These are phyloP conservation scores for Hymenoscyphus scutula DNA, from an alignment of 2,329 filamentous ascomycete genomes.

Conservation along the genomic window DNA sequence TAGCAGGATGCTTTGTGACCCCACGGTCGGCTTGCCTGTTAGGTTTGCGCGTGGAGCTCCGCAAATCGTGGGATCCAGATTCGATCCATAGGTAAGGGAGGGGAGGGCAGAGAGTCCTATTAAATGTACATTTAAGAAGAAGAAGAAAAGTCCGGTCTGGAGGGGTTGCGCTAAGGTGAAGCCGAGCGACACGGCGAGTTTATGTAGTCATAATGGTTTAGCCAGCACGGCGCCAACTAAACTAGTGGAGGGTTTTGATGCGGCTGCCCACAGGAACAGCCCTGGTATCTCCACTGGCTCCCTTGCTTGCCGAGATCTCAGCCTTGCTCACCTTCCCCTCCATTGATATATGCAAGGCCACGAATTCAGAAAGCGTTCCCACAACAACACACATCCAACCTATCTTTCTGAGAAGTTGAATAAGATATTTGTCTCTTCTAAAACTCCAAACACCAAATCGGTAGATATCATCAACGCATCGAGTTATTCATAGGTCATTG, in stretches of 20 bases:
- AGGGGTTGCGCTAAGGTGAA: constrained; percentile 6
- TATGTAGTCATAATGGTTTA: not conserved
- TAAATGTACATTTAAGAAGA: constrained; percentile 5
- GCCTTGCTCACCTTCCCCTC: not conserved
- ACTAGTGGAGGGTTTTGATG: not conserved
- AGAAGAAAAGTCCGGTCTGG: not conserved
- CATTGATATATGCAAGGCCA: not conserved
- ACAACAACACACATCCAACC: too few relatives aligned
- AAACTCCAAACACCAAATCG: too few relatives aligned
- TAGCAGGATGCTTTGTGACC: constrained; percentile 34
- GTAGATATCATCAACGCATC: too few relatives aligned
- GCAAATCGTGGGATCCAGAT: constrained; percentile 29
- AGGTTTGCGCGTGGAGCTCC: constrained; percentile 52
- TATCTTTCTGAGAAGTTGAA: too few relatives aligned
- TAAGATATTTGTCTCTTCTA: too few relatives aligned
- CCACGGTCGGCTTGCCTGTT: constrained; percentile 54
- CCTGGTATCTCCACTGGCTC: too few relatives aligned
- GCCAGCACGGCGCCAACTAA: not conserved
- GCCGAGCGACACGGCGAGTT: not conserved
- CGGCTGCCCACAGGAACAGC: not conserved
- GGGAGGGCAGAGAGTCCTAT: not conserved
- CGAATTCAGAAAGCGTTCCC: not conserved
- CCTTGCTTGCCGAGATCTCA: not conserved
- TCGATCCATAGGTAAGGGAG: constrained; percentile 31
- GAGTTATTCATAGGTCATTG: not conserved